A percentile compares a stretch with the other conserved stretches of the same genome.
Evolutionary conservation across 257 asterid genomes (phyloP).

Genomic region (Nicotiana paniculata): DNA sequence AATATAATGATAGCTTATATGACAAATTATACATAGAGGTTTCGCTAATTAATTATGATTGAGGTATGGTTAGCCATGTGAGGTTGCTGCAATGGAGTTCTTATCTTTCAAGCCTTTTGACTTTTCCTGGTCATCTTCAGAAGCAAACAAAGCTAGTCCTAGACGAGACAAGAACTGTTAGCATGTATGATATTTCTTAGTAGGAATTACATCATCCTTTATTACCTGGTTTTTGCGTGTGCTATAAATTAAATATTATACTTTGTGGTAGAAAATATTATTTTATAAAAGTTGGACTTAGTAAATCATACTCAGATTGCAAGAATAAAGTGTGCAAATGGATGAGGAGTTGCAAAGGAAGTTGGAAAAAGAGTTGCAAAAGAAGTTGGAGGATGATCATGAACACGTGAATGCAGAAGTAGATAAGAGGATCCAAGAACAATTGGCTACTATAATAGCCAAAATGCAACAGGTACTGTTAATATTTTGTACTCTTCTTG

Average conservation of each 20-base stretch:
- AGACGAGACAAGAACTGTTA: conserved; percentile 97
- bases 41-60: not conserved
- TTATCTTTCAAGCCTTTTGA: not conserved
- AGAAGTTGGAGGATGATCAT: not conserved
- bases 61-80: not conserved
- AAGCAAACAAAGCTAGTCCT: conserved; percentile 81
- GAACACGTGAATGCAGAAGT: not conserved
- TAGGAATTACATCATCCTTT: not conserved
- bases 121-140: conserved; percentile 34
- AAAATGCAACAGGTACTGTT: not conserved
- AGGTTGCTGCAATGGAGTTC: not conserved
- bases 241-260: too few species aligned
- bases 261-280: not conserved
- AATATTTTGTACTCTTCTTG: not conserved
- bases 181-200: conserved; percentile 34
- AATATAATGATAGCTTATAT: not conserved
- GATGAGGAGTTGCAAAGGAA: not conserved
- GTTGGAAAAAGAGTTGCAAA: not conserved
- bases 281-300: not conserved
- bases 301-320: not conserved
- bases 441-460: not conserved
- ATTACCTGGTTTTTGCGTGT: not conserved
- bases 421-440: not conserved
- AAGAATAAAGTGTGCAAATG: not conserved
- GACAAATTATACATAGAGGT: not conserved